phyloP scores from a whole-genome alignment of 2,329 filamentous ascomycete genomes.

The Exophiala oligosperma region DNA sequence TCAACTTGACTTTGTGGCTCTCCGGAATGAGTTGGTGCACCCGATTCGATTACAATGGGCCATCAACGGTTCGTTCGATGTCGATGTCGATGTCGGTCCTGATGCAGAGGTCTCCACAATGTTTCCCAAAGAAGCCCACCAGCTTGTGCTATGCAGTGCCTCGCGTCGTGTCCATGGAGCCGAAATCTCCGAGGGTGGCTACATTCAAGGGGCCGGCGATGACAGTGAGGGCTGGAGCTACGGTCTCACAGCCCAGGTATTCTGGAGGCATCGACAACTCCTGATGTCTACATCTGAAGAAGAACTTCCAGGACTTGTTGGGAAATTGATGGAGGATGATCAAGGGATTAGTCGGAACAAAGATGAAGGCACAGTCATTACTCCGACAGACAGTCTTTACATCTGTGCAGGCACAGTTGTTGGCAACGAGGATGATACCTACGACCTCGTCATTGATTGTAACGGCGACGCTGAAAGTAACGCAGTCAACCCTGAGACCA shows the following conservation, averaged over 20 bases:
- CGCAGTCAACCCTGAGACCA: slow-evolving; percentile 37
- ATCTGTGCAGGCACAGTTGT: slow-evolving; percentile 30
- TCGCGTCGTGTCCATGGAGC: slow-evolving; percentile 69
- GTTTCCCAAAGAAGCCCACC: slow-evolving; percentile 40
- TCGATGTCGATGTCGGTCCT: not conserved
- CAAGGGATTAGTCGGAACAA: slow-evolving; percentile 16
- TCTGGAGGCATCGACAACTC: slow-evolving; percentile 68
- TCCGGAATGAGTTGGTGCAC: slow-evolving; percentile 13
- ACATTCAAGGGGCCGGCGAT: slow-evolving; percentile 93
- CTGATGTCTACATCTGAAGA: slow-evolving; percentile 67
- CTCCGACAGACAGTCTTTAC: slow-evolving; percentile 41
- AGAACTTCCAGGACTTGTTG: slow-evolving; percentile 57
- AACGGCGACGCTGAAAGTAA: slow-evolving; percentile 30
- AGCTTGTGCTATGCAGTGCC: slow-evolving; percentile 82
- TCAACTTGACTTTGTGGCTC: slow-evolving; percentile 12
- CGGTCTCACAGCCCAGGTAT: slow-evolving; percentile 73
- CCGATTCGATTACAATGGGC: slow-evolving; percentile 26
- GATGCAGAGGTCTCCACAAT: not conserved
- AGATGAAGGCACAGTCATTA: slow-evolving; percentile 35
- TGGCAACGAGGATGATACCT: slow-evolving; percentile 42
- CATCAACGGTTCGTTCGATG: slow-evolving; percentile 14
- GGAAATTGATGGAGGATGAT: slow-evolving; percentile 39
- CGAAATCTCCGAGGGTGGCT: slow-evolving; percentile 70
- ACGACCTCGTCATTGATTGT: slow-evolving; percentile 44
- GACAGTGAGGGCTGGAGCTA: slow-evolving; percentile 91